Percentiles rank a stretch among this genome's conserved stretches.
Evolutionary conservation across 179 eudicot genomes (phyloP).

Genomic region (Pouteria campechiana): DNA sequence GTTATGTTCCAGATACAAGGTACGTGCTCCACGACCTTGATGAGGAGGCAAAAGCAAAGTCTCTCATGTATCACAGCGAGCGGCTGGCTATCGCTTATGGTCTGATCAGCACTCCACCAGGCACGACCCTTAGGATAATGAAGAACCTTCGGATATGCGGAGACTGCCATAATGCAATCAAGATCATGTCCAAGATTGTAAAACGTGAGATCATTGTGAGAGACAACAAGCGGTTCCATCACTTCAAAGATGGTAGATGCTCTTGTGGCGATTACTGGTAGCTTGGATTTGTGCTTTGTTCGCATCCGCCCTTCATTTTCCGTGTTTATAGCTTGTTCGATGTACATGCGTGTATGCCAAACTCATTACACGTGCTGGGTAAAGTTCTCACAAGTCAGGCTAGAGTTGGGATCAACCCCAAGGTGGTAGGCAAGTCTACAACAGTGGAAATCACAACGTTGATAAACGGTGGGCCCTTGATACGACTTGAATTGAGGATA

Average conservation of each 20-base stretch:
- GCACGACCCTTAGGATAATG: conserved; percentile 26
- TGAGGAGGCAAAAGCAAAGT: conserved; percentile 34
- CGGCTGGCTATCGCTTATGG: conserved; percentile 46
- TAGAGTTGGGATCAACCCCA: no score
- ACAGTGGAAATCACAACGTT: no score
- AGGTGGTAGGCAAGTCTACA: no score
- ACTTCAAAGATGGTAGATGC: conserved; percentile 39
- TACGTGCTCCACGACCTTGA: conserved; percentile 40
- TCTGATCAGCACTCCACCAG: conserved; percentile 26
- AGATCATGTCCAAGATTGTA: conserved; percentile 32
- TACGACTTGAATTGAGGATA: no score
- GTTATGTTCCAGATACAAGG: conserved; percentile 32
- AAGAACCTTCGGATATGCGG: conserved; percentile 39
- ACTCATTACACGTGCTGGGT: no score
- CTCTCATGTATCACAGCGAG: conserved; percentile 34
- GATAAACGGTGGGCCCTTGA: no score
- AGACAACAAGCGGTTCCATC: conserved; percentile 37
- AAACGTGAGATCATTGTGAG: conserved; percentile 34
- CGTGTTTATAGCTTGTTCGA: no score
- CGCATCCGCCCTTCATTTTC: no score
- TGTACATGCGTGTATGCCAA: no score
- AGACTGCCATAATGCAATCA: conserved; percentile 39
- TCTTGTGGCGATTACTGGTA: conserved; percentile 43
- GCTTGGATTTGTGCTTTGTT: no score
- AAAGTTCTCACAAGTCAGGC: no score